Evolutionary conservation across 768 basidiomycete genomes (phyloP).

Genomic region (Mycena leptocephala): DNA sequence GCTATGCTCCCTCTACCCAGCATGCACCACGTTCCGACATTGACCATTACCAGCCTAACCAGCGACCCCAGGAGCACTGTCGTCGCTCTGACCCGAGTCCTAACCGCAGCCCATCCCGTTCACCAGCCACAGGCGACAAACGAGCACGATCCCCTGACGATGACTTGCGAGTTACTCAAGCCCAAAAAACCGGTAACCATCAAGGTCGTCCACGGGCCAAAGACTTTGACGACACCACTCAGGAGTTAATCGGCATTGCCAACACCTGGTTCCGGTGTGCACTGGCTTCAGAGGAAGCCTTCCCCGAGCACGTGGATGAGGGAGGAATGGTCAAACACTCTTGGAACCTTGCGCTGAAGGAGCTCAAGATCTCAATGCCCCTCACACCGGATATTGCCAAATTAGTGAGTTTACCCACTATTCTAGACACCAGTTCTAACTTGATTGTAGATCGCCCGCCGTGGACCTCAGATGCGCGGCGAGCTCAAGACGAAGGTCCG

Average conservation of each 20-base stretch:
- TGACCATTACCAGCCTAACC: too few relatives aligned
- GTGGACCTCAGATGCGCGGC: conserved; percentile 40
- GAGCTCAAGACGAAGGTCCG: conserved; percentile 40
- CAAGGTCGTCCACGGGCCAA: conserved; percentile 23
- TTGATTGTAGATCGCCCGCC: conserved; percentile 23
- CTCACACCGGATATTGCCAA: conserved; percentile 35
- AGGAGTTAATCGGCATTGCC: conserved; percentile 41
- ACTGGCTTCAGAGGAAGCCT: conserved; percentile 37
- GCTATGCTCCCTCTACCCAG: too few relatives aligned
- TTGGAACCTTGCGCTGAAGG: conserved; percentile 32
- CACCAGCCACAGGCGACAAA: conserved; percentile 11
- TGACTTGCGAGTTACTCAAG: not conserved
- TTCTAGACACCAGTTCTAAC: not conserved
- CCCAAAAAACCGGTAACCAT: not conserved
- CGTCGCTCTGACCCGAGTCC: not conserved
- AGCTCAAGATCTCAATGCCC: conserved; percentile 16
- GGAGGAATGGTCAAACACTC: conserved; percentile 22
- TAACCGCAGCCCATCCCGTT: not conserved
- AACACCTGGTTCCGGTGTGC: conserved; percentile 32
- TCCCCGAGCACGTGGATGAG: conserved; percentile 37
- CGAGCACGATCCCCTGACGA: conserved; percentile 15
- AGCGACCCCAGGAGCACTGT: too few relatives aligned
- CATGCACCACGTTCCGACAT: too few relatives aligned
- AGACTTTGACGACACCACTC: conserved; percentile 34
- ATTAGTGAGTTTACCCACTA: conserved; percentile 28